Percentiles rank a stretch among this genome's conserved stretches.
Evolutionary conservation across 495 filamentous ascomycete species (phyloP).

Genomic region (Amphirosellinia nigrospora): DNA sequence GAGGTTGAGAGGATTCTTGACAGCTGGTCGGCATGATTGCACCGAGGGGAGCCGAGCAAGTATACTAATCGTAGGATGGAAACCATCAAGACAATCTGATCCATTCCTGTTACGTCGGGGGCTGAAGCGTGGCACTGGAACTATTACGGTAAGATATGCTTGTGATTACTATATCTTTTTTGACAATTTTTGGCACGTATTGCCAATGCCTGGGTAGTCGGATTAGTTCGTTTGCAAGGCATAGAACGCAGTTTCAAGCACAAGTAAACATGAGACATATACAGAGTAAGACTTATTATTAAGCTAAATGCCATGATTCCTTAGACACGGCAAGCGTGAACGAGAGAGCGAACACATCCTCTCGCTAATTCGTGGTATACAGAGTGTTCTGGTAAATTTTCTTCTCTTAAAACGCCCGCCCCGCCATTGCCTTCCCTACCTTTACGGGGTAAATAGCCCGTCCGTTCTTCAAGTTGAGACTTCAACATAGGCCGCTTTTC

Average conservation of each 20-base stretch:
- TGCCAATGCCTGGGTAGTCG: neutral
- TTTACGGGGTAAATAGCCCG: constrained; percentile 1
- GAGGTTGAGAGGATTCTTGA: neutral
- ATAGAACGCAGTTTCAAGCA: neutral
- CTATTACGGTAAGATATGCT: no score
- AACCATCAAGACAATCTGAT: neutral
- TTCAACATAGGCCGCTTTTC: neutral
- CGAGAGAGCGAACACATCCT: neutral
- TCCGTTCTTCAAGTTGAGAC: neutral
- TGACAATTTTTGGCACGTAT: neutral
- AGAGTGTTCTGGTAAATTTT: constrained; percentile 7
- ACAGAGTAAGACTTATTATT: constrained; percentile 1
- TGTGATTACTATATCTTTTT: neutral
- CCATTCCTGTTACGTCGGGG: neutral
- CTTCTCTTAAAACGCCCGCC: constrained; percentile 12
- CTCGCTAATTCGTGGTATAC: constrained; percentile 9
- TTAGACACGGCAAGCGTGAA: neutral
- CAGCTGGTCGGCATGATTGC: neutral
- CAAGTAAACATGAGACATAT: neutral
- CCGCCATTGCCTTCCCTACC: constrained; percentile 3
- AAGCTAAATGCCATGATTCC: constrained; percentile 7
- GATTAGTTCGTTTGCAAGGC: neutral
- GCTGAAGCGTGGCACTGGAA: neutral
- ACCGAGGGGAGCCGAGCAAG: neutral
- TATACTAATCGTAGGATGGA: neutral